Conservation (phyloP, 805 yeast species). For the Saccharomycopsis sp. region DNA sequence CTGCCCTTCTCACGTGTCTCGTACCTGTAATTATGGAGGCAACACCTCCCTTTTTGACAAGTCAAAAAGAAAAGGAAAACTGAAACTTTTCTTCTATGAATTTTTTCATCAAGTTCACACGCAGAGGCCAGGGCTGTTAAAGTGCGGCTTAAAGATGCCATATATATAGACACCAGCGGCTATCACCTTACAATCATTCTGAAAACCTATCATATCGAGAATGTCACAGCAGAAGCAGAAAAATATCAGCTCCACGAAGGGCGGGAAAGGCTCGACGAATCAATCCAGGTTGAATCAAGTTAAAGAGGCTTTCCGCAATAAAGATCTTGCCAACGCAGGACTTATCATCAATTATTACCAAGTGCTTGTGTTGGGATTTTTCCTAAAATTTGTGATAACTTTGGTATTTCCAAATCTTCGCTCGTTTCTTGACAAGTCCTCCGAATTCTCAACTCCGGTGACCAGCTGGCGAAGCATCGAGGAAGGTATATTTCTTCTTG, state of each 20-base stretch:
- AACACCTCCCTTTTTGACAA: neutral
- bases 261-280: neutral
- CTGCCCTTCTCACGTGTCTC: too few species aligned
- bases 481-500: conserved; percentile 61
- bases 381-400: conserved; percentile 5
- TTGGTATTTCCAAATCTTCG: conserved; percentile 27
- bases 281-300: neutral
- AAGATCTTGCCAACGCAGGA: neutral
- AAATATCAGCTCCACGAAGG: too few species aligned
- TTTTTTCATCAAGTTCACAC: neutral
- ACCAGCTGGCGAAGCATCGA: conserved; percentile 56
- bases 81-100: neutral
- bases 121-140: neutral
- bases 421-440: conserved; percentile 39
- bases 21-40: too few species aligned
- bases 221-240: neutral
- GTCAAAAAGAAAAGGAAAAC: neutral
- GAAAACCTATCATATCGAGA: neutral
- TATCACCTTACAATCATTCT: neutral
- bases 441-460: conserved; percentile 66
- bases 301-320: neutral
- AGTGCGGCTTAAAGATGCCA: too few species aligned
- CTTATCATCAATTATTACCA: conserved; percentile 2
- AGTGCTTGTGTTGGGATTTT: conserved; percentile 5
- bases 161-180: neutral